These are phyloP conservation scores for Mucor indicus DNA, from an alignment of 371 early-diverging fungal species.

Conservation along the genomic window DNA sequence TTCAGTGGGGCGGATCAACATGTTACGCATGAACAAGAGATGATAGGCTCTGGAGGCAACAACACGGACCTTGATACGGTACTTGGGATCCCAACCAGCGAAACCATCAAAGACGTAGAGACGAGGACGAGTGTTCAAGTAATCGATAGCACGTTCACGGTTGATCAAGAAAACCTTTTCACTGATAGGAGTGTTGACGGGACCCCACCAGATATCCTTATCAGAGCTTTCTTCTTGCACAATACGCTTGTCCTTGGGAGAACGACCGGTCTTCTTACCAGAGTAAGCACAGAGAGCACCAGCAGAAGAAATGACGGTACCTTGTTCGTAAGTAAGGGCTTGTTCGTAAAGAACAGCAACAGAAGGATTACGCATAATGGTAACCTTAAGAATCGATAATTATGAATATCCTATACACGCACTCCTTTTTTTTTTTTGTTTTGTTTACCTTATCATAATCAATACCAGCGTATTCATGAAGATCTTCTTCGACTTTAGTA, in stretches of 20 bases:
- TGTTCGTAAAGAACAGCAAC: constrained; percentile 93
- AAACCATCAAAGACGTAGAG: constrained; percentile 96
- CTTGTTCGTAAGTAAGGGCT: constrained; percentile 85
- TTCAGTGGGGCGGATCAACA: constrained; percentile 94
- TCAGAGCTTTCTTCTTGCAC: constrained; percentile 82
- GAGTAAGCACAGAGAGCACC: constrained; percentile 93
- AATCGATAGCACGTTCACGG: constrained; percentile 95
- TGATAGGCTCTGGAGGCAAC: constrained; percentile 96
- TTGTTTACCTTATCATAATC: constrained; percentile 48
- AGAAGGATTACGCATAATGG: constrained; percentile 71
- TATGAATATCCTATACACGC: neutral
- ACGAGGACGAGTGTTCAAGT: constrained; percentile 91
- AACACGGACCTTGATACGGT: constrained; percentile 95
- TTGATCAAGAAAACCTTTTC: constrained; percentile 91
- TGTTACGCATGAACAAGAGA: constrained; percentile 96
- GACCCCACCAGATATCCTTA: constrained; percentile 95
- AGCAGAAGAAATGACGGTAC: constrained; percentile 85
- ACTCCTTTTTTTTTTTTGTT: neutral
- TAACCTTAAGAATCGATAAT: constrained; percentile 25
- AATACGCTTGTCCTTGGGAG: constrained; percentile 95
- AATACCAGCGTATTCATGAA: constrained; percentile 51
- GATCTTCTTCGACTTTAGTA: constrained; percentile 51
- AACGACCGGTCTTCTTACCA: constrained; percentile 88
- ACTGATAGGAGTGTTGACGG: constrained; percentile 90
- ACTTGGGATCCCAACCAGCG: constrained; percentile 95